phyloP scores from a whole-genome alignment of 2,329 filamentous ascomycete species.

The Phyllosticta paracitricarpa region DNA sequence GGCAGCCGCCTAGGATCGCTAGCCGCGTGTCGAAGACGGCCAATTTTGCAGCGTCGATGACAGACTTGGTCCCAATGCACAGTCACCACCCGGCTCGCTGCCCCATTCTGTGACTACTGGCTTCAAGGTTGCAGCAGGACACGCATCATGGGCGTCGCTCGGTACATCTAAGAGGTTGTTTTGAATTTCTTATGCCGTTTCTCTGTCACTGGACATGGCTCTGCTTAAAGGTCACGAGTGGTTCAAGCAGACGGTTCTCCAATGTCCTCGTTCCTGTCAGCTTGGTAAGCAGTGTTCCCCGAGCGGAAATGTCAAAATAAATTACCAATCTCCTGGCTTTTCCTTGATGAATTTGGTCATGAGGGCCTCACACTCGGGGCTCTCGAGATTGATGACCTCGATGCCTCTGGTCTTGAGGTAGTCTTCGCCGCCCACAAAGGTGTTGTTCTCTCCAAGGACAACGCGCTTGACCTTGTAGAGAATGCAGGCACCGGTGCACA shows the following conservation, averaged over 20 bases:
- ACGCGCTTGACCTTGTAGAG: conserved; percentile 66
- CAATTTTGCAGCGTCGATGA: not conserved
- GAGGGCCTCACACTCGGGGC: conserved; percentile 53
- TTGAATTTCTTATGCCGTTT: not conserved
- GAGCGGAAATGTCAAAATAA: not conserved
- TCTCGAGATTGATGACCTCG: conserved; percentile 62
- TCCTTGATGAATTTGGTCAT: conserved; percentile 65
- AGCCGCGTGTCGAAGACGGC: not conserved
- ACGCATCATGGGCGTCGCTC: not conserved
- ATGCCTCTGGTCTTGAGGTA: conserved; percentile 58
- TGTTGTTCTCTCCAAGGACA: conserved; percentile 64
- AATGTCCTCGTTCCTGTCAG: conserved; percentile 24
- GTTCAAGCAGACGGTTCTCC: conserved; percentile 16
- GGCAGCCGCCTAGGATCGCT: not conserved
- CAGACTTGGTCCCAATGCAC: not conserved
- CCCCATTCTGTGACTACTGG: not conserved
- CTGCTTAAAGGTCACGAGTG: not conserved
- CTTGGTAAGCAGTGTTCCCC: conserved; percentile 4
- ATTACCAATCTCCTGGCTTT: conserved; percentile 60
- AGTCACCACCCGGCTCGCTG: conserved; percentile 1
- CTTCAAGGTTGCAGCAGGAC: not conserved
- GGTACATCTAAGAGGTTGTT: not conserved
- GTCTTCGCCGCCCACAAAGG: conserved; percentile 62
- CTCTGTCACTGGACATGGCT: not conserved
- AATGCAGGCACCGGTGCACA: conserved; percentile 71